A percentile compares a stretch with the other conserved stretches of the same genome.
Conservation (phyloP, 2,329 filamentous ascomycete genomes). For the Orbilia ellipsospora region DNA sequence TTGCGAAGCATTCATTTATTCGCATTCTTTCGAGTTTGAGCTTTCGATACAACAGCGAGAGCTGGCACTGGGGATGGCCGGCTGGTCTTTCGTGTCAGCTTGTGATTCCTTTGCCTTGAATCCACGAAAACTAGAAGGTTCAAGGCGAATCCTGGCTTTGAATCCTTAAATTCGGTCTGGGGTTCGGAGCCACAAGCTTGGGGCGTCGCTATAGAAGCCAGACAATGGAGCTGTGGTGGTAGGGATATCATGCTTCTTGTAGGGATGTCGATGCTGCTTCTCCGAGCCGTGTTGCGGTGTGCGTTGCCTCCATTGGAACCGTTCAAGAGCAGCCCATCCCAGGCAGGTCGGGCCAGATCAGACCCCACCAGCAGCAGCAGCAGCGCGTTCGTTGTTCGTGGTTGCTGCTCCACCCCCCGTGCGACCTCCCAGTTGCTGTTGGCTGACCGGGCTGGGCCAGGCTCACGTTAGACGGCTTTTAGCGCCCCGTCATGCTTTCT, state of each 20-base stretch:
- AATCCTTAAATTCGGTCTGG: constrained; percentile 23
- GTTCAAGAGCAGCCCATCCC: background rate
- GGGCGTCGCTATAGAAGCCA: background rate
- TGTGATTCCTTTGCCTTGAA: background rate
- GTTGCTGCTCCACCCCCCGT: constrained; percentile 20
- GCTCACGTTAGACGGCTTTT: background rate
- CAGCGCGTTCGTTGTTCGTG: background rate
- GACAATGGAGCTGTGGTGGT: background rate
- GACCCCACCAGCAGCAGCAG: no score
- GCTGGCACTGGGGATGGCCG: no score
- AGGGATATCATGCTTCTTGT: no score
- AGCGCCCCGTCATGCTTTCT: constrained; percentile 7
- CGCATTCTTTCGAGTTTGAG: no score
- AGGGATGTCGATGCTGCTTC: background rate
- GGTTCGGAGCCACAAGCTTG: background rate
- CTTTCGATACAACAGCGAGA: no score
- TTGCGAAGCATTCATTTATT: no score
- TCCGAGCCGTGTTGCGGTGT: constrained; percentile 6
- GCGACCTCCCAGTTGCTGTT: constrained; percentile 2
- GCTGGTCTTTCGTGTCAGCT: background rate
- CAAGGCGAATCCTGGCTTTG: constrained; percentile 37
- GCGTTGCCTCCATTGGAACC: background rate
- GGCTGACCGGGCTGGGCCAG: background rate
- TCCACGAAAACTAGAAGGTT: background rate
- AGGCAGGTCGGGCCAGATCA: constrained; percentile 32